These are phyloP conservation scores for Eimeria necatrix DNA, from an alignment of 169 alveolate species.

Conservation along the genomic window DNA sequence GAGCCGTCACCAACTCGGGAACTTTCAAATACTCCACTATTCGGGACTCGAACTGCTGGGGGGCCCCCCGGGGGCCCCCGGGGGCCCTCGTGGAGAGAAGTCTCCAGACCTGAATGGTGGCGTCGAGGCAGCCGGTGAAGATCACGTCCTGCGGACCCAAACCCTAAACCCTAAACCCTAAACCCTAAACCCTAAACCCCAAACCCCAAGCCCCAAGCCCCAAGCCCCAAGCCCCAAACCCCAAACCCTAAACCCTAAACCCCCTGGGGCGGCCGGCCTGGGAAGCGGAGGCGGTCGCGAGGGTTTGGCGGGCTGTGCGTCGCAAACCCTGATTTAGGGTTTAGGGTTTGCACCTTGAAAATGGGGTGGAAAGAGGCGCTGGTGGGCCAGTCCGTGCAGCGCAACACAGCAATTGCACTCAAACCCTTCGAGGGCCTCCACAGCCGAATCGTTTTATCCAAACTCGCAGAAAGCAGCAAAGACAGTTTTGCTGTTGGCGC, in stretches of 20 bases:
- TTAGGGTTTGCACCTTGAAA: constrained; percentile 43
- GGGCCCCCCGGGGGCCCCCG: constrained; percentile 63
- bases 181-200: constrained; percentile 11
- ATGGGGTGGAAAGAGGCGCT: constrained; percentile 75
- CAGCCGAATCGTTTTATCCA: constrained; percentile 68
- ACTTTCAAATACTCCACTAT: constrained; percentile 74
- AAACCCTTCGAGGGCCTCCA: constrained; percentile 77
- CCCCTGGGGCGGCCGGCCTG: too few species aligned
- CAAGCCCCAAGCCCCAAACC: too few species aligned
- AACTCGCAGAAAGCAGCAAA: constrained; percentile 45
- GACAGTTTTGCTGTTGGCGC: constrained; percentile 46
- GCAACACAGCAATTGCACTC: constrained; percentile 69
- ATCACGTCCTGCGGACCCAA: constrained; percentile 63
- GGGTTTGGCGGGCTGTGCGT: constrained; percentile 11
- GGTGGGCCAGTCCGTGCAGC: constrained; percentile 80
- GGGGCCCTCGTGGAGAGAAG: constrained; percentile 66
- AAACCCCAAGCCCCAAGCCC: too few species aligned
- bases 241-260: too few species aligned
- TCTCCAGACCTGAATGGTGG: constrained; percentile 78
- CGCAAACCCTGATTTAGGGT: constrained; percentile 12
- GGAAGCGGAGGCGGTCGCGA: too few species aligned
- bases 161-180: not conserved
- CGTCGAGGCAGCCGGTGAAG: constrained; percentile 79
- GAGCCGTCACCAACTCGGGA: constrained; percentile 77
- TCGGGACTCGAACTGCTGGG: constrained; percentile 62